These are phyloP conservation scores for Mortierella hygrophila DNA, from an alignment of 192 early-diverging fungal species.

Conservation along the genomic window DNA sequence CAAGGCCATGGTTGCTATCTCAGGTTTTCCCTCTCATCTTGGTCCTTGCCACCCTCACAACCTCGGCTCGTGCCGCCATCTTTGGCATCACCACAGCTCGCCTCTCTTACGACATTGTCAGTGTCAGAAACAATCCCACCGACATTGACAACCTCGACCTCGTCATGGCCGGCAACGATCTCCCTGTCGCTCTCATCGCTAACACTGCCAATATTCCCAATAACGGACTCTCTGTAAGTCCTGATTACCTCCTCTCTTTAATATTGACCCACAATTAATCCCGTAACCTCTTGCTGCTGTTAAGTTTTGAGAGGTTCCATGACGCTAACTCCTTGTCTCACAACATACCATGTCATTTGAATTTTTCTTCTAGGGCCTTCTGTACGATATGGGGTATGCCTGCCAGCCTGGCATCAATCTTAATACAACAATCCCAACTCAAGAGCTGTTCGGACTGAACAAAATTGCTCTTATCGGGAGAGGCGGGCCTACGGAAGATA, in stretches of 20 bases:
- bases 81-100: conserved; percentile 20
- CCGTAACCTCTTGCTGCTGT: not conserved
- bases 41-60: not conserved
- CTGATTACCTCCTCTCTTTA: too few species aligned
- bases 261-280: not conserved
- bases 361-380: conserved; percentile 21
- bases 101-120: conserved; percentile 39
- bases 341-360: not conserved
- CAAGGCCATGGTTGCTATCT: not conserved
- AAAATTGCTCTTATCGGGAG: conserved; percentile 49
- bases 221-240: conserved; percentile 28
- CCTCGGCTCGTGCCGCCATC: conserved; percentile 12
- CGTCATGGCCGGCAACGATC: conserved; percentile 11
- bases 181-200: conserved; percentile 26
- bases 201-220: conserved; percentile 27
- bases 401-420: conserved; percentile 26
- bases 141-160: conserved; percentile 14
- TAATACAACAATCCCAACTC: conserved; percentile 34
- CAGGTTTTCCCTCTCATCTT: not conserved
- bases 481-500: conserved; percentile 11
- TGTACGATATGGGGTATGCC: conserved; percentile 47
- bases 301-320: not conserved
- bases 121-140: not conserved
- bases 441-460: conserved; percentile 30
- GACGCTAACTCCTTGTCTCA: not conserved